Evolutionary conservation across 1,284 basidiomycete genomes (phyloP), one percentile per base, ranked within the genome.

Genomic region (Cryptococcus maquisensis): DNA sequence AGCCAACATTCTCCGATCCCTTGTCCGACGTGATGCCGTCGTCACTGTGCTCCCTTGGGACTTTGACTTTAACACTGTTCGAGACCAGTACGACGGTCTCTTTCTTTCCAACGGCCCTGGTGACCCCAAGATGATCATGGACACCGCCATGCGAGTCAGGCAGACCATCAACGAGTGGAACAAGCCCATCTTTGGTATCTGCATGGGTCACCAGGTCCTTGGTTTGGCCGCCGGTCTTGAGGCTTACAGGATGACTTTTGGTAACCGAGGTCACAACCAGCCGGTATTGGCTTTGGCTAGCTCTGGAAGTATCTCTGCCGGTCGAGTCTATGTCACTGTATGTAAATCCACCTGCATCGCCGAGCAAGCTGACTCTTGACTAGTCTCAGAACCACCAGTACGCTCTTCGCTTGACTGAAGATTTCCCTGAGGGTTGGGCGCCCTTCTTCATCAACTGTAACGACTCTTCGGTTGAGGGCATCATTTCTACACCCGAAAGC

Each of bases 191-290:
- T 98, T 98, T 68, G 96, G 95, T 56, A 96, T 98, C 70, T 98
- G 95, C 79, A 98, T 98, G 96, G 96, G 93, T 46, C 90, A 96
- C 74, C 93, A 96, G 76, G 84, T 98, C 65, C 90, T 98, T 65
- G 95, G 96, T 47, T 88, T 98, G 79, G 95, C 95, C 16, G 94
- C 93, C 20, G 96, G 96, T 42, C 78, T 98, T 58, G 92, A 97
- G 68, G 91, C 94, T 7, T 98, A 98, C 72, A 73, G 81, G 50
- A 82, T 82, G 81, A 79, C 79, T 43, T 98, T 98, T 70, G 94
- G 95, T 26, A 98, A 98, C 77, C 88, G 95, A 67, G 95, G 95
- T n/a, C 96, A 98, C 78, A 98, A 98, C 75, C 95, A 98, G 76
- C 95, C 95, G 40, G 95, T 98, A 16, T 82, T 98, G 36, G 95